phyloP scores from a whole-genome alignment of 2,329 filamentous ascomycete species.

The Aspergillus jensenii region DNA sequence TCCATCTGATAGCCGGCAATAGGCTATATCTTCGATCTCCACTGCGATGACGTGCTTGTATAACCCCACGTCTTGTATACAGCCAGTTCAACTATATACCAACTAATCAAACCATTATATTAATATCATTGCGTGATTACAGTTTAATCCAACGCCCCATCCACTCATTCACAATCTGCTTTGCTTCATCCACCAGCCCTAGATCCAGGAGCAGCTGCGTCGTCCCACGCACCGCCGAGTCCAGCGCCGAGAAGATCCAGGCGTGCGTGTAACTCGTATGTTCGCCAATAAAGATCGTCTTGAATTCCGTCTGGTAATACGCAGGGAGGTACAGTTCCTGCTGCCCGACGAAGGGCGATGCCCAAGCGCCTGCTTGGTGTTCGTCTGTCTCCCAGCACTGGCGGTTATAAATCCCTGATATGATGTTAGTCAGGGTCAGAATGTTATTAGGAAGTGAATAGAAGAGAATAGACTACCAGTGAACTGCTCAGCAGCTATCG shows the following conservation, averaged over 20 bases:
- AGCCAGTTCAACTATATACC: no score
- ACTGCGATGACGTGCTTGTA: no score
- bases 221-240: constrained; percentile 65
- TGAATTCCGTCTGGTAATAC: constrained; percentile 69
- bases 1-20: no score
- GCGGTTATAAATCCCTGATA: constrained; percentile 53
- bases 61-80: no score
- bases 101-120: neutral
- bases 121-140: neutral
- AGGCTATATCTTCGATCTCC: neutral
- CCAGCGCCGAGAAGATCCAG: constrained; percentile 56
- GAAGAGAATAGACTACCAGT: constrained; percentile 47
- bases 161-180: constrained; percentile 63
- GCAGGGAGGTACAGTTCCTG: constrained; percentile 69
- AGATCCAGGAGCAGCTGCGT: constrained; percentile 62
- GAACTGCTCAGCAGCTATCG: constrained; percentile 59
- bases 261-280: constrained; percentile 72
- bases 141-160: constrained; percentile 65
- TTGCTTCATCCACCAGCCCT: constrained; percentile 69
- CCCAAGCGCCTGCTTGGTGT: constrained; percentile 64
- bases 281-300: constrained; percentile 69
- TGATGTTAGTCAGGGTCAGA: neutral
- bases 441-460: neutral
- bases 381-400: constrained; percentile 66
- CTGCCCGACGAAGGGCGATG: constrained; percentile 60